A percentile compares a stretch with the other conserved stretches of the same genome.
Evolutionary conservation across 75 land plant species (phyloP).

Genomic region (Picea glauca): DNA sequence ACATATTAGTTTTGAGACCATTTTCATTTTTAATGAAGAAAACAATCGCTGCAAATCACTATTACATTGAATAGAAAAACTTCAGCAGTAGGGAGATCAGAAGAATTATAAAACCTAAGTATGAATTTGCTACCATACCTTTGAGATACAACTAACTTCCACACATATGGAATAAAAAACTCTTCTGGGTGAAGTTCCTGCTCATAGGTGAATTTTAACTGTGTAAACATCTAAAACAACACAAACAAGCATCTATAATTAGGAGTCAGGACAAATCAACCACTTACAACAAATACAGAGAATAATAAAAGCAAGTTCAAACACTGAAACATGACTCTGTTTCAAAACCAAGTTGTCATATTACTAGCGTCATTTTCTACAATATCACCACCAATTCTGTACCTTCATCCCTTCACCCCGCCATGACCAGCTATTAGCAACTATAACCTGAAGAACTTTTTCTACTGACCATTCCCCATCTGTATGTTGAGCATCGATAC

Average conservation of each 20-base stretch:
- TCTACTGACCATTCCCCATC: slow-evolving; percentile 92
- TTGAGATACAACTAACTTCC: slow-evolving; percentile 68
- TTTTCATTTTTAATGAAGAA: neutral
- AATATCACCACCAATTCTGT: neutral
- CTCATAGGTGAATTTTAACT: slow-evolving; percentile 77
- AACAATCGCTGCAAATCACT: neutral
- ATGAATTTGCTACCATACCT: slow-evolving; percentile 10
- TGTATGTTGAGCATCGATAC: slow-evolving; percentile 66
- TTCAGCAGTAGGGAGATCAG: no score
- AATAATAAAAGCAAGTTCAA: neutral
- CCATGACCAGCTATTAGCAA: slow-evolving; percentile 79
- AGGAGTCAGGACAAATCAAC: neutral
- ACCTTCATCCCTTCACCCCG: slow-evolving; percentile 97
- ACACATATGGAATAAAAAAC: slow-evolving; percentile 87
- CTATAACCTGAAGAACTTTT: slow-evolving; percentile 73
- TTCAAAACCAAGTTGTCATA: neutral
- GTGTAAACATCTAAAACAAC: slow-evolving; percentile 66
- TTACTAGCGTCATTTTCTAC: neutral
- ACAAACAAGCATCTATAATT: neutral
- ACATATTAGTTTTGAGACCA: no score
- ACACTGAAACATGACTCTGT: neutral
- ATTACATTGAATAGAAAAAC: no score
- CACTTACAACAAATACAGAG: neutral
- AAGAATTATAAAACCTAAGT: no score
- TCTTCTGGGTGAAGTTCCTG: slow-evolving; percentile 94